Conservation (phyloP, 2,329 filamentous ascomycete genomes). For the Myriosclerotinia scirpicola region DNA sequence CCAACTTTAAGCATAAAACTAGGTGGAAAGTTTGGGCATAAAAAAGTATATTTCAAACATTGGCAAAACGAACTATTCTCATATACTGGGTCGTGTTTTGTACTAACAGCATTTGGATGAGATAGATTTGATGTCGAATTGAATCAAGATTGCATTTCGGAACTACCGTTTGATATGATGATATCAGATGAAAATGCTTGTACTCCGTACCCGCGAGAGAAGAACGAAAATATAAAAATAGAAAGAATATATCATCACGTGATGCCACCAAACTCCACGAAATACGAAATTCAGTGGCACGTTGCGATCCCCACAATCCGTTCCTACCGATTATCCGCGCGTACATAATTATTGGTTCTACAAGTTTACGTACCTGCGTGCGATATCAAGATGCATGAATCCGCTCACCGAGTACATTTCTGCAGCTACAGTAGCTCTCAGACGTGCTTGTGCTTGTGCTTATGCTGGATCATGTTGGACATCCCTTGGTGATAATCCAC, state of each 20-base stretch:
- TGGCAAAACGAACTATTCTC: background rate
- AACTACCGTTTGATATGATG: constrained; percentile 10
- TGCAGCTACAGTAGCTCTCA: too few relatives aligned
- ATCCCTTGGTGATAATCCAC: too few relatives aligned
- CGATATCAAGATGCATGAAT: too few relatives aligned
- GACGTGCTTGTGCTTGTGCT: too few relatives aligned
- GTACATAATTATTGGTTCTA: too few relatives aligned
- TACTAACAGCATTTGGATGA: constrained; percentile 1
- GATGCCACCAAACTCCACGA: background rate
- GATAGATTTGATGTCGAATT: background rate
- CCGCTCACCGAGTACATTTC: too few relatives aligned
- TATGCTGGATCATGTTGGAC: too few relatives aligned
- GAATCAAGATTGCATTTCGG: background rate
- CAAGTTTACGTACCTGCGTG: too few relatives aligned
- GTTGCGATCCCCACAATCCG: constrained; percentile 4
- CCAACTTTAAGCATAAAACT: background rate
- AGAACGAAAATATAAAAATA: background rate
- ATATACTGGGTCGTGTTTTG: background rate
- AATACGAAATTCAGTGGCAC: background rate
- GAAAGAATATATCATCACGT: background rate
- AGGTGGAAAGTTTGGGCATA: background rate
- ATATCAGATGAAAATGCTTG: constrained; percentile 4
- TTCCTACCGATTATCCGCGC: constrained; percentile 8
- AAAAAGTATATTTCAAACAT: background rate
- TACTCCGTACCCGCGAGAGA: too few relatives aligned